Evolutionary conservation across 371 early-diverging fungal genomes (phyloP).

Genomic region (Rhizomucor miehei): DNA sequence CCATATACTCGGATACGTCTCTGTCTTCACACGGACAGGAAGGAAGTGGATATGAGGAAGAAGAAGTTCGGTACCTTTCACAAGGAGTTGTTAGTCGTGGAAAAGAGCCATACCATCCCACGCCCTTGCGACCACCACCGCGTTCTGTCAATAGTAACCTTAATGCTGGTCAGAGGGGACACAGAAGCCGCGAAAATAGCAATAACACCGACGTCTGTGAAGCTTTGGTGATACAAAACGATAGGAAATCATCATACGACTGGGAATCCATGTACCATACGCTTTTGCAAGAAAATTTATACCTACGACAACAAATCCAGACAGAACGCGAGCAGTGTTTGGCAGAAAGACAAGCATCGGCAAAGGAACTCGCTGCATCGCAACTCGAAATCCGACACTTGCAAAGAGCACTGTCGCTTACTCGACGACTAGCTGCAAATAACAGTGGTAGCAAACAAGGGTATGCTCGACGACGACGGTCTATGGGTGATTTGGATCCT

Average conservation of each 20-base stretch:
- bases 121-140: slow-evolving; percentile 12
- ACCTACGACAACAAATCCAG: slow-evolving; percentile 5
- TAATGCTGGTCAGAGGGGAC: not conserved
- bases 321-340: not conserved
- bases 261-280: not conserved
- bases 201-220: slow-evolving; percentile 3
- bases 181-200: not conserved
- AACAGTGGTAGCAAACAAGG: not conserved
- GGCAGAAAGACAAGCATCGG: not conserved
- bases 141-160: not conserved
- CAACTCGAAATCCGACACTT: slow-evolving; percentile 6
- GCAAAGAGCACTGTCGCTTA: slow-evolving; percentile 2
- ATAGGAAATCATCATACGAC: not conserved
- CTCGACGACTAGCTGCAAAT: not conserved
- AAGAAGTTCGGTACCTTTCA: not conserved
- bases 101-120: not conserved
- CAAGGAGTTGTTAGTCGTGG: not conserved
- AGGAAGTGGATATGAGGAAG: not conserved
- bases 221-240: slow-evolving; percentile 1
- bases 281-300: not conserved
- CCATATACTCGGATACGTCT: no score
- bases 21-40: no score
- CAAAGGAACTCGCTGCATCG: not conserved
- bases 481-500: not conserved
- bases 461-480: slow-evolving; percentile 5